Evolutionary conservation across 176 grass and related monocot species (phyloP).

Genomic region (Leersia perrieri): DNA sequence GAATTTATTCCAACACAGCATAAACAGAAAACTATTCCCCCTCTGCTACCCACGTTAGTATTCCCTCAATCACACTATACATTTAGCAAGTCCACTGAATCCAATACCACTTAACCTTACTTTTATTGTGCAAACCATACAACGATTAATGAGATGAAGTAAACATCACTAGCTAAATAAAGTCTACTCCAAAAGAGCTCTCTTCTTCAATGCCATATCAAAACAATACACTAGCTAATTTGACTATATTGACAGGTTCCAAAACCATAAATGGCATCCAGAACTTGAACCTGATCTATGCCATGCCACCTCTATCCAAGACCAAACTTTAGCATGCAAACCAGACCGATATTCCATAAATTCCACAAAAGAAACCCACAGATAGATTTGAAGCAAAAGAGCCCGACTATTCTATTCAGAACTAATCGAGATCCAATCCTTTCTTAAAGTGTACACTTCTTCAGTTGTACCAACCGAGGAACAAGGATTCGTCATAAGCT

Average conservation of each 20-base stretch:
- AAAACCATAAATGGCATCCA: background rate
- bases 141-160: background rate
- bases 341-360: background rate
- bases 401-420: background rate
- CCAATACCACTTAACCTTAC: background rate
- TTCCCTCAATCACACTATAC: background rate
- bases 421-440: slow-evolving; percentile 32
- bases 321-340: background rate
- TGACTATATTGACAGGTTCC: background rate
- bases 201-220: background rate
- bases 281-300: background rate
- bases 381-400: background rate
- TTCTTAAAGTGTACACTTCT: background rate
- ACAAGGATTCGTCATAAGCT: background rate
- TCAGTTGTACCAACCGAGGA: background rate
- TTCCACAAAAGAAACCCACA: background rate
- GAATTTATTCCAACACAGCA: background rate
- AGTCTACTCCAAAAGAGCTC: background rate
- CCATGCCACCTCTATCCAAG: background rate
- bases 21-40: background rate
- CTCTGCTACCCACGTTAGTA: background rate
- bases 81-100: background rate
- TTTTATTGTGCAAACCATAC: background rate
- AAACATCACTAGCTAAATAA: background rate
- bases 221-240: background rate